Conservation (phyloP, 1,139 yeast genomes). For the Torulaspora globosa region DNA sequence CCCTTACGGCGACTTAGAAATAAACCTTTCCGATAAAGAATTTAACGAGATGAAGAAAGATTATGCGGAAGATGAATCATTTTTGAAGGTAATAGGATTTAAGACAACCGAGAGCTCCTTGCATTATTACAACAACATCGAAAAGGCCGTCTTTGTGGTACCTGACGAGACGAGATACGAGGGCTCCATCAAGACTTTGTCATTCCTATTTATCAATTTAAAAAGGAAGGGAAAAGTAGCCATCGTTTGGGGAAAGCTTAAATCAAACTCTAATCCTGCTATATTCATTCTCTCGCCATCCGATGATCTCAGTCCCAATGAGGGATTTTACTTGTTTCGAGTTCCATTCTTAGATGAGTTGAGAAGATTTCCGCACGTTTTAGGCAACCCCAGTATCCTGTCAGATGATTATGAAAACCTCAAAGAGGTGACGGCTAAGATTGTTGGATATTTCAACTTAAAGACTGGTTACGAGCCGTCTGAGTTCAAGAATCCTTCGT, state of each 20-base stretch:
- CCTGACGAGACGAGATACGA: constrained; percentile 54
- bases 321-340: constrained; percentile 57
- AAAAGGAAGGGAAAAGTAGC: constrained; percentile 52
- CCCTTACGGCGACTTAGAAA: constrained; percentile 45
- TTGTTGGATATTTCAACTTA: constrained; percentile 44
- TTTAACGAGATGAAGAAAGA: constrained; percentile 38
- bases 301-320: constrained; percentile 28
- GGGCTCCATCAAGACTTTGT: constrained; percentile 65
- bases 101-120: constrained; percentile 42
- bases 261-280: constrained; percentile 53
- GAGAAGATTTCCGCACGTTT: constrained; percentile 44
- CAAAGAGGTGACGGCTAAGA: constrained; percentile 38
- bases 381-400: constrained; percentile 19
- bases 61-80: constrained; percentile 40
- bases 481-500: constrained; percentile 60
- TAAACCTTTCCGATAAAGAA: constrained; percentile 40
- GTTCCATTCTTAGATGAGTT: constrained; percentile 67
- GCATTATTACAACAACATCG: constrained; percentile 51
- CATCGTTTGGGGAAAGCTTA: constrained; percentile 65
- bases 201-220: constrained; percentile 63
- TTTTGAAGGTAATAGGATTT: constrained; percentile 64
- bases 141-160: constrained; percentile 56
- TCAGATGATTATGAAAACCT: constrained; percentile 34
- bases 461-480: constrained; percentile 52
- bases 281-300: constrained; percentile 63